Evolutionary conservation across 805 yeast species (phyloP), one percentile per base, ranked within the genome.

Genomic region (Myxozyma melibiosi): DNA sequence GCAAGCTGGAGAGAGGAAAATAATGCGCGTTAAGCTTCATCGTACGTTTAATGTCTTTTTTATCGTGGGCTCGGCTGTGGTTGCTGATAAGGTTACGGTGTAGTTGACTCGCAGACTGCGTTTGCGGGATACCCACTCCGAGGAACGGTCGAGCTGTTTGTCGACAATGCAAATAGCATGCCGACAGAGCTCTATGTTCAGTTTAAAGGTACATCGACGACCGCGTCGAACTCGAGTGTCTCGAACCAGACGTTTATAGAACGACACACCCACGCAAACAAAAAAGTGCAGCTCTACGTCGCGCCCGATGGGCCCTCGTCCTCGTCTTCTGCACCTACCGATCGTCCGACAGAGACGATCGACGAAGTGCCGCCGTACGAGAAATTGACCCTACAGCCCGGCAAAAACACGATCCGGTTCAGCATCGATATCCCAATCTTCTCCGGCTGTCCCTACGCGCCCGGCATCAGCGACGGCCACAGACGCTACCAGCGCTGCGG

Each of bases 131-230:
- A 51, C 16, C 33, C 43, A 11, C 34, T 55, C 22, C 24, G 34
- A 4, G 59, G 59, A 8, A 20, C 37, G 2, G 55, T 37, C 14
- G 33, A 28, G 11, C 27, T 55, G 31, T 16, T 27, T 13, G 30
- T 55, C 9, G 53, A 51, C 40, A 18, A 37, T n/a, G 49, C 52
- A 2, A 55, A 42, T 22, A 46, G 41, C 27, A 16, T 33, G 9
- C 33, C 50, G 22, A 43, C 25, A 2, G 55, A 55, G 31, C 34
- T 55, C 9, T 55, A 30, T 33, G 52, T 55, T 14, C 59, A 51
- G 25, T 43, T 55, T 14, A 55, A 44, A 33, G 59, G 59, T 9
- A 37, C 39, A 2, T 55, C 59, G 16, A 40, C 41, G 6, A 55
- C 59, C n/a, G 34, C 22, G 13, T 34, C 16, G 40, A 30, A 27